phyloP scores from a whole-genome alignment of 2,329 filamentous ascomycete species.

The Monosporascus sp. region DNA sequence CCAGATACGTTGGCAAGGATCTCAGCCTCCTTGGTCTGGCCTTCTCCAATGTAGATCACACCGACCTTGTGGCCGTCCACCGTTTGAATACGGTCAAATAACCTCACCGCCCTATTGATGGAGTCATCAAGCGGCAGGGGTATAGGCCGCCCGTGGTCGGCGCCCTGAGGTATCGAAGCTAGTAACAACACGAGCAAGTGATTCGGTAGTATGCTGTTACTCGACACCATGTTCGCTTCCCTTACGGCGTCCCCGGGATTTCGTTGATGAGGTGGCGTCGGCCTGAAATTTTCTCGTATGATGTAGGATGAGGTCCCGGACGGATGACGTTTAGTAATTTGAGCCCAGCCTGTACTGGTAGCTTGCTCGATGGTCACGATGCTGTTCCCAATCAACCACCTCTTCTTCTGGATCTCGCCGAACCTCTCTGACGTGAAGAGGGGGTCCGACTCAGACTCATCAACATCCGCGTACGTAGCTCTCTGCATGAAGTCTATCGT shows the following conservation, averaged over 20 bases:
- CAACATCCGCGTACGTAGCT: conserved; percentile 78
- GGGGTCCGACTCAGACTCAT: conserved; percentile 65
- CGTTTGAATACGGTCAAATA: conserved; percentile 82
- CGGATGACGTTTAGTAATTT: conserved; percentile 66
- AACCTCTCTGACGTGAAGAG: conserved; percentile 62
- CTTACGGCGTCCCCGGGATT: conserved; percentile 43
- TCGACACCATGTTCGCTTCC: conserved; percentile 46
- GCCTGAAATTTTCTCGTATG: conserved; percentile 55
- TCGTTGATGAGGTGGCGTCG: conserved; percentile 53
- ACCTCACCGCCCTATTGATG: conserved; percentile 67
- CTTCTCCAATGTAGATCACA: conserved; percentile 86
- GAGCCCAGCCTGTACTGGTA: conserved; percentile 60
- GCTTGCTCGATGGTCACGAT: conserved; percentile 72
- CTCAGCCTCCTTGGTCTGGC: conserved; percentile 75
- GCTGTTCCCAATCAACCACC: conserved; percentile 70
- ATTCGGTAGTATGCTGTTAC: conserved; percentile 64
- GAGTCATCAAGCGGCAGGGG: conserved; percentile 67
- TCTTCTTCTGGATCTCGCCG: conserved; percentile 61
- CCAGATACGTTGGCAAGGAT: conserved; percentile 85
- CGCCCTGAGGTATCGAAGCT: conserved; percentile 55
- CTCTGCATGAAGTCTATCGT: conserved; percentile 94
- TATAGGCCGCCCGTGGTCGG: conserved; percentile 61
- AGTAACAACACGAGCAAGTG: conserved; percentile 68
- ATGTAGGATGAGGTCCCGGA: conserved; percentile 60
- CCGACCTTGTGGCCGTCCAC: conserved; percentile 95